Base-by-base conservation (phyloP, 148 eudicot species). In the Spergularia bocconei region DNA sequence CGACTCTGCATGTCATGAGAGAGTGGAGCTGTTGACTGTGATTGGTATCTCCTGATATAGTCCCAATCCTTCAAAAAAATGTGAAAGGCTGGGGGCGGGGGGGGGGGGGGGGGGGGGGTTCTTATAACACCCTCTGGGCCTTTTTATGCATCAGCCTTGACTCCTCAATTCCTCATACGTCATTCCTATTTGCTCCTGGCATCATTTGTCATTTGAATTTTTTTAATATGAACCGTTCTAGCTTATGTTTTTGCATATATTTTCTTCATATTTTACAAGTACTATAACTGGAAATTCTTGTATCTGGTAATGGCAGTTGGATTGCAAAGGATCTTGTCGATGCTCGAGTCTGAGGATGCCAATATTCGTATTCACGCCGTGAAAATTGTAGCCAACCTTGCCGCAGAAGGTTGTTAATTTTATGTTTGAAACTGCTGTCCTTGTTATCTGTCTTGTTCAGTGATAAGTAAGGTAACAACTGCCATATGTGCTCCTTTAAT, bases 301-400 rank as follows among this genome's bases (percentile, higher is more conserved):
- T 39, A 71, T 62, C 2, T 62, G 63, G n/a, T 68, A 25, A n/a
- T 81, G 55, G 77, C 88, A 93, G 98, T 94, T 81, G 98, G 98
- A 69, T 79, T 94, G 85, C 91, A 90, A 55, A 90, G 90, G 85
- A 94, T 94, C 73, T 81, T 94, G 74, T 87, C 98, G 17, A 86
- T 94, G 86, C 93, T 94, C 23, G 98, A 94, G 85, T 91, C 98
- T 16, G 89, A 91, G 78, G 98, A 94, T 83, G 83, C 93, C 76
- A 90, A 80, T 85, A 84, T 90, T 59, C 89, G 93, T 73, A 86
- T 94, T 77, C 98, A 94, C 86, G 98, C 98, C 73, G 98, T 91
- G 71, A 94, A 94, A 80, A 93, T 94, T 51, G 97, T 94, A 77
- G 98, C 98, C 73, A 94, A 94, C 85, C 90, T 94, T 77, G 98